Evolutionary conservation across 495 filamentous ascomycete species (phyloP).

Genomic region (Tuber umbilicatum): DNA sequence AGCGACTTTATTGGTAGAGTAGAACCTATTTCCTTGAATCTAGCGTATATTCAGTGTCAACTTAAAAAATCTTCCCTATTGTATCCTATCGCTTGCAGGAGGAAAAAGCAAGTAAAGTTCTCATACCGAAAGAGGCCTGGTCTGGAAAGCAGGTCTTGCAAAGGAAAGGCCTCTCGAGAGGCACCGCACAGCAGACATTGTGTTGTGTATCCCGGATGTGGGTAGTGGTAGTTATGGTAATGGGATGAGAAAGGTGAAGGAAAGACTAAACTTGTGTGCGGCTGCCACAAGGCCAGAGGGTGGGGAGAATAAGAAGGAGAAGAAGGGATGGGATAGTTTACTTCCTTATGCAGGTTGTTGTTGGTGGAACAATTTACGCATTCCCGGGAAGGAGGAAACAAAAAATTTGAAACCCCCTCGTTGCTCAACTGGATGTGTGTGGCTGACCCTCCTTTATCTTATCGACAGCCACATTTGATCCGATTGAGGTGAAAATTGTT

Average conservation of each 20-base stretch:
- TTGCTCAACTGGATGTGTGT: slow-evolving; percentile 8
- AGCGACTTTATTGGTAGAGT: slow-evolving; percentile 67
- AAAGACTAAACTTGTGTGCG: slow-evolving; percentile 38
- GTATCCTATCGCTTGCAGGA: slow-evolving; percentile 6
- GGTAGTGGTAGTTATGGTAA: slow-evolving; percentile 51
- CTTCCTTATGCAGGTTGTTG: slow-evolving; percentile 18
- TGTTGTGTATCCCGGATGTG: slow-evolving; percentile 46
- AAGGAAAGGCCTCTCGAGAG: slow-evolving; percentile 46
- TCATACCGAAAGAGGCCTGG: slow-evolving; percentile 30
- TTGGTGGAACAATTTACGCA: slow-evolving; percentile 14
- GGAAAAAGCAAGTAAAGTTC: slow-evolving; percentile 24
- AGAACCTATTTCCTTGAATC: slow-evolving; percentile 21
- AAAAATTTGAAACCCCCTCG: slow-evolving; percentile 9
- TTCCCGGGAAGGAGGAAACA: slow-evolving; percentile 15
- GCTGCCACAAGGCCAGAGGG: slow-evolving; percentile 40
- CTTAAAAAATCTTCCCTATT: slow-evolving; percentile 31
- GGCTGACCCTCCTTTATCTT: slow-evolving; percentile 14
- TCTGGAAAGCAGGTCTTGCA: slow-evolving; percentile 28
- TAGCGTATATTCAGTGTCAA: slow-evolving; percentile 6
- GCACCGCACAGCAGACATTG: slow-evolving; percentile 45
- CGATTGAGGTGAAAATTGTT: not conserved
- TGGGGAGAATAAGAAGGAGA: slow-evolving; percentile 40
- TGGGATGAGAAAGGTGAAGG: slow-evolving; percentile 47
- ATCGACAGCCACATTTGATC: slow-evolving; percentile 8
- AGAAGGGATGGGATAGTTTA: slow-evolving; percentile 32